Evolutionary conservation across 1,284 basidiomycete genomes (phyloP).

Genomic region (Moesziomyces sp.): DNA sequence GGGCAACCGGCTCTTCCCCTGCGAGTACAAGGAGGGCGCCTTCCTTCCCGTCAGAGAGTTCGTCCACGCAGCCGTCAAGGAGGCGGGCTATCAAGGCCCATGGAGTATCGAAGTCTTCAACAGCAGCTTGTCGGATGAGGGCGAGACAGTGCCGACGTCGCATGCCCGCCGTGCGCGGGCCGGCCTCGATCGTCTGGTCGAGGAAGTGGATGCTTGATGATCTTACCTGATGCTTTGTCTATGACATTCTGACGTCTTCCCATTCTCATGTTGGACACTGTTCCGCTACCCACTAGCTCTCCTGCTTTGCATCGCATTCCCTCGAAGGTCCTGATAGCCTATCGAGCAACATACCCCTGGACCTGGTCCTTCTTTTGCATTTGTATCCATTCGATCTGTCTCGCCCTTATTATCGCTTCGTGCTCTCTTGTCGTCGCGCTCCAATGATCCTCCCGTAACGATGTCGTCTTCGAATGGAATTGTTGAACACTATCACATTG

Average conservation of each 20-base stretch:
- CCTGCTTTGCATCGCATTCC: too few relatives aligned
- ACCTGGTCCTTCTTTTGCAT: background rate
- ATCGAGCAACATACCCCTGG: background rate
- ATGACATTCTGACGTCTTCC: too few relatives aligned
- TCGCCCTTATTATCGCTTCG: background rate
- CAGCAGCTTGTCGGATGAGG: slow-evolving; percentile 53
- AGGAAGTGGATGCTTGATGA: slow-evolving; percentile 31
- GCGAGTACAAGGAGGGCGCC: slow-evolving; percentile 64
- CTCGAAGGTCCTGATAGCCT: too few relatives aligned
- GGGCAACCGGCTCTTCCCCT: slow-evolving; percentile 66
- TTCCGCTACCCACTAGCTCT: too few relatives aligned
- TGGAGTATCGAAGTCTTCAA: slow-evolving; percentile 69
- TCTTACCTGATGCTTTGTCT: too few relatives aligned
- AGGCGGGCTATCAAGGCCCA: slow-evolving; percentile 66
- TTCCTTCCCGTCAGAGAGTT: slow-evolving; percentile 67
- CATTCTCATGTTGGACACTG: too few relatives aligned
- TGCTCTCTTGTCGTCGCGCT: background rate
- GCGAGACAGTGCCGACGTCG: slow-evolving; percentile 43
- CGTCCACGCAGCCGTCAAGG: slow-evolving; percentile 57
- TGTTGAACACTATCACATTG: background rate
- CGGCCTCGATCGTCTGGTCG: slow-evolving; percentile 39
- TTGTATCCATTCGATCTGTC: background rate
- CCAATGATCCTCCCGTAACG: slow-evolving; percentile 1
- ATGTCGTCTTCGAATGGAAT: background rate
- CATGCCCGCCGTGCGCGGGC: slow-evolving; percentile 62